phyloP scores from a whole-genome alignment of 164 flowering plant genomes.

The Malania oleifera region DNA sequence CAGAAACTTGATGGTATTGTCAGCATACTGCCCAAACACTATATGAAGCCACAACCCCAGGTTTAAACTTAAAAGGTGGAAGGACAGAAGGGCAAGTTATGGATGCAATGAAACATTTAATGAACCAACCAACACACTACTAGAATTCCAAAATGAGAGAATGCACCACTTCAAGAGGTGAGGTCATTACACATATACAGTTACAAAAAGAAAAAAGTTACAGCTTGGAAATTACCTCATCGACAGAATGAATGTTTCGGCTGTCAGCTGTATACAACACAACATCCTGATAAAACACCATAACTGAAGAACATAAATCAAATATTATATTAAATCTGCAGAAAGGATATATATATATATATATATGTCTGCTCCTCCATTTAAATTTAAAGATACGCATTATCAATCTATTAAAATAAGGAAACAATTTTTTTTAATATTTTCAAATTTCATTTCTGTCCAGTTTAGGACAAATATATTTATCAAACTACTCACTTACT shows the following conservation, averaged over 20 bases:
- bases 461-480: no score
- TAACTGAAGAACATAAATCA: not conserved
- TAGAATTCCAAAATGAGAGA: not conserved
- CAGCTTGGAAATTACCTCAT: conserved; percentile 56
- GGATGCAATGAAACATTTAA: not conserved
- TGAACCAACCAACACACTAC: not conserved
- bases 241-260: conserved; percentile 87
- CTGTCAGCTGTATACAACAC: conserved; percentile 85
- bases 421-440: no score
- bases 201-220: not conserved
- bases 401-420: no score
- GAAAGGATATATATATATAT: no score
- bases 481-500: conserved; percentile 40
- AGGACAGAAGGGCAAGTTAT: not conserved
- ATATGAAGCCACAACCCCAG: not conserved
- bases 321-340: not conserved
- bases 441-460: no score
- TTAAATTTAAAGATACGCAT: no score
- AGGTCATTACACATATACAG: no score
- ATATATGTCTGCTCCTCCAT: no score
- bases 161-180: no score
- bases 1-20: no score
- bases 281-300: conserved; percentile 54
- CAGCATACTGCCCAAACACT: no score
- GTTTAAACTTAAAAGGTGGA: not conserved